phyloP scores from a whole-genome alignment of 805 yeast species.

The Cyberlindnera japonica region DNA sequence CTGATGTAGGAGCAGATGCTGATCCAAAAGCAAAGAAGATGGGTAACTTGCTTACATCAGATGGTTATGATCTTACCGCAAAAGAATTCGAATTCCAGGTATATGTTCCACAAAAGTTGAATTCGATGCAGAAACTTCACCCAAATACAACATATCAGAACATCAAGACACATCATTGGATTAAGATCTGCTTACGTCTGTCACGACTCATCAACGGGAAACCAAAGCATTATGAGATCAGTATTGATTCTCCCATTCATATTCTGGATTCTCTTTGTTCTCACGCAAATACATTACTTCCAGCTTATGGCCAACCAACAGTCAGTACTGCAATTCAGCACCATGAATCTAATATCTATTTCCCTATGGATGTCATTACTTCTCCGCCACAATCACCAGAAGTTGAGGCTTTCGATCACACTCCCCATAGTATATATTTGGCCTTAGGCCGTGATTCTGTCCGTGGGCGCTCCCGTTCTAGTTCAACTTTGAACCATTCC shows the following conservation, averaged over 20 bases:
- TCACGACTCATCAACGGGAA: conserved; percentile 64
- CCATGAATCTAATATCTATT: conserved; percentile 37
- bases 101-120: conserved; percentile 70
- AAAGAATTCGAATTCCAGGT: conserved; percentile 83
- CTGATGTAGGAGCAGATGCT: conserved; percentile 30
- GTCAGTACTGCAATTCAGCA: conserved; percentile 6
- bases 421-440: conserved; percentile 16
- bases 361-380: conserved; percentile 35
- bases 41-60: conserved; percentile 36
- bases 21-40: conserved; percentile 37
- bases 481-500: conserved; percentile 35
- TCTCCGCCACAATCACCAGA: conserved; percentile 56
- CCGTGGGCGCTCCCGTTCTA: conserved; percentile 26
- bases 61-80: conserved; percentile 55
- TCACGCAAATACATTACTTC: conserved; percentile 74
- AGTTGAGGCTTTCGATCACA: conserved; percentile 43
- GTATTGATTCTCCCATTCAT: conserved; percentile 92
- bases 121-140: conserved; percentile 56
- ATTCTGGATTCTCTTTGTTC: conserved; percentile 73
- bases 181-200: conserved; percentile 79
- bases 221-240: conserved; percentile 88
- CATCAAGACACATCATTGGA: conserved; percentile 93
- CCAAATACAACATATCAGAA: conserved; percentile 81
- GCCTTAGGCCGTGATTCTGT: conserved; percentile 20
- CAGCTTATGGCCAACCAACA: conserved; percentile 52